Evolutionary conservation across 192 early-diverging fungal genomes (phyloP).

Genomic region (Pilaira anomala): DNA sequence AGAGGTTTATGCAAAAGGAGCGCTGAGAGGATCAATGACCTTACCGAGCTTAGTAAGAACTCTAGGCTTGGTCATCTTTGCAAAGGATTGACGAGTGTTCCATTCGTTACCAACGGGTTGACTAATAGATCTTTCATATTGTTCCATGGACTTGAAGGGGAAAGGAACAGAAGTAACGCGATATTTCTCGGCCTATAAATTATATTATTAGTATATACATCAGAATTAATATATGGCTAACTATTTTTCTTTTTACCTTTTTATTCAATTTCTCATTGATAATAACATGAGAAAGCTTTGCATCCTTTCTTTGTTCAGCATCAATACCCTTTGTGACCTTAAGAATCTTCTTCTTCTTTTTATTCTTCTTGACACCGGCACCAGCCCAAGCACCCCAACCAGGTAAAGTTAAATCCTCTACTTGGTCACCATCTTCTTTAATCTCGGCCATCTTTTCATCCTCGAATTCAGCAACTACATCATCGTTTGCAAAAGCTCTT

Average conservation of each 20-base stretch:
- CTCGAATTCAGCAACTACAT: slow-evolving; percentile 89
- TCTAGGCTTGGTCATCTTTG: slow-evolving; percentile 74
- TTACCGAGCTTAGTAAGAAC: slow-evolving; percentile 79
- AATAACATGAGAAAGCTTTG: slow-evolving; percentile 81
- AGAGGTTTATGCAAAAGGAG: slow-evolving; percentile 54
- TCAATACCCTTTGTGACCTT: slow-evolving; percentile 51
- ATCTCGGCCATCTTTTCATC: slow-evolving; percentile 72
- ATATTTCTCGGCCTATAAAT: slow-evolving; percentile 63
- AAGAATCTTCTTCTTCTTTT: slow-evolving; percentile 45
- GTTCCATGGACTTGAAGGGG: slow-evolving; percentile 79
- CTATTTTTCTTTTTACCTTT: slow-evolving; percentile 51
- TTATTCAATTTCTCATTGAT: slow-evolving; percentile 87
- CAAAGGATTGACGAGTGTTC: slow-evolving; percentile 77
- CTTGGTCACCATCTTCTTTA: slow-evolving; percentile 74
- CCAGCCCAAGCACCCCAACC: slow-evolving; percentile 94
- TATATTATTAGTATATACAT: background rate
- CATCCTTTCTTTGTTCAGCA: slow-evolving; percentile 64
- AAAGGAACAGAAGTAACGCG: slow-evolving; percentile 71
- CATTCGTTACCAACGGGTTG: slow-evolving; percentile 94
- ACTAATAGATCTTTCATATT: slow-evolving; percentile 85
- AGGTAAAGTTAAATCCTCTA: slow-evolving; percentile 81
- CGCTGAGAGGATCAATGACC: slow-evolving; percentile 82
- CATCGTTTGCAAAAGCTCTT: slow-evolving; percentile 93
- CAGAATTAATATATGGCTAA: background rate
- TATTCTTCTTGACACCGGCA: slow-evolving; percentile 45